Conservation (phyloP, 139 green algal genomes). For the Picochlorum sp. region DNA sequence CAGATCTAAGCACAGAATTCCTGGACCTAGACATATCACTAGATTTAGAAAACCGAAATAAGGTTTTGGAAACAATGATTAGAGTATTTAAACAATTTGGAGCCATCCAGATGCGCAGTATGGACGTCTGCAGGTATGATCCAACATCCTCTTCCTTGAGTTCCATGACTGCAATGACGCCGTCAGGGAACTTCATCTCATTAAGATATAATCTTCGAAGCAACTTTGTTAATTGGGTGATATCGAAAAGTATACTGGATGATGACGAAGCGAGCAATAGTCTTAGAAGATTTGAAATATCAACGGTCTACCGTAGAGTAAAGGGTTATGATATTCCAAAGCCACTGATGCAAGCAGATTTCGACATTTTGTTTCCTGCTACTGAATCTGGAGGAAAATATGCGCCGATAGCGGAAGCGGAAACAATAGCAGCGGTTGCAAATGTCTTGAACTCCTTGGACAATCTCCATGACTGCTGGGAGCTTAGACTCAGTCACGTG, state of each 20-base stretch:
- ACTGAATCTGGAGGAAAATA: conserved; percentile 17
- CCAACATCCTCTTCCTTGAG: neutral
- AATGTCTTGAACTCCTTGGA: conserved; percentile 23
- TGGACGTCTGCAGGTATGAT: too few species aligned
- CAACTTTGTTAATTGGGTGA: conserved; percentile 58
- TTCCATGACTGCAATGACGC: neutral
- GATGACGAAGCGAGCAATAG: neutral
- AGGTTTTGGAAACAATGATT: conserved; percentile 25
- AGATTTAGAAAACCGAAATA: conserved; percentile 22
- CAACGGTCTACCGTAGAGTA: conserved; percentile 10
- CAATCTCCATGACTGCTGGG: conserved; percentile 20
- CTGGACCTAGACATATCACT: conserved; percentile 4
- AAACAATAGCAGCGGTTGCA: conserved; percentile 26
- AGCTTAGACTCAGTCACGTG: conserved; percentile 27
- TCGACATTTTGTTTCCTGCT: conserved; percentile 47
- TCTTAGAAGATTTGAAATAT: conserved; percentile 54
- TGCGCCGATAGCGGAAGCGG: conserved; percentile 11
- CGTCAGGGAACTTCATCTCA: conserved; percentile 14
- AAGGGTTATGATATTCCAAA: conserved; percentile 17
- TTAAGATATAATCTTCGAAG: conserved; percentile 52
- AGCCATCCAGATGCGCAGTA: conserved; percentile 39
- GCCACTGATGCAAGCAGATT: conserved; percentile 53
- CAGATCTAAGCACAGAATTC: too few species aligned
- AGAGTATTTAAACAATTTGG: conserved; percentile 35
- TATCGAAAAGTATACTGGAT: conserved; percentile 20